Percentiles rank a stretch among this genome's conserved stretches.
These are phyloP conservation scores for Xylaria sp. DNA, from an alignment of 2,329 filamentous ascomycete genomes.

Conservation along the genomic window DNA sequence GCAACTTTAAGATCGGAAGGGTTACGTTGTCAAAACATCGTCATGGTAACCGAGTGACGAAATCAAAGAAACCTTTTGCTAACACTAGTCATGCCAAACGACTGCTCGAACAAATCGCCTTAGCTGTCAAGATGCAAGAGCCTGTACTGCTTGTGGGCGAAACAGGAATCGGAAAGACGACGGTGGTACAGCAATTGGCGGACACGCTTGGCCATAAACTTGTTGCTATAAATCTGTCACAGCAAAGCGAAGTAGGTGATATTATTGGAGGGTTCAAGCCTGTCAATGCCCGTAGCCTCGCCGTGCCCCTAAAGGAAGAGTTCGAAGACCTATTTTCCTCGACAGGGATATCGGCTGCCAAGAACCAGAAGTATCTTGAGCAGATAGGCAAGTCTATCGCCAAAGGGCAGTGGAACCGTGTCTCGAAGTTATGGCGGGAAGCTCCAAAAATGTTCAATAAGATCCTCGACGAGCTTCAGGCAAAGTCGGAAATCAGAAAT, in stretches of 20 bases:
- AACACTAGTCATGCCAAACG: slow-evolving; percentile 86
- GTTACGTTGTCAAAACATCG: slow-evolving; percentile 70
- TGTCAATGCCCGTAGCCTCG: slow-evolving; percentile 86
- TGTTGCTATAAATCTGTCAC: slow-evolving; percentile 93
- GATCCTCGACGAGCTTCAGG: slow-evolving; percentile 67
- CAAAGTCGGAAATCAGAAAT: slow-evolving; percentile 54
- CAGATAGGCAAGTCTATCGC: slow-evolving; percentile 82
- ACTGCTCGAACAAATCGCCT: slow-evolving; percentile 87
- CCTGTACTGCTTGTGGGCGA: slow-evolving; percentile 96
- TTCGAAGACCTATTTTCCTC: slow-evolving; percentile 90
- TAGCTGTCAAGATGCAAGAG: slow-evolving; percentile 84
- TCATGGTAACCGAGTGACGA: slow-evolving; percentile 59
- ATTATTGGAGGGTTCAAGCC: slow-evolving; percentile 96
- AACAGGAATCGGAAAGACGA: slow-evolving; percentile 98
- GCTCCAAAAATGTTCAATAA: slow-evolving; percentile 87
- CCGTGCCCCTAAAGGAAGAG: slow-evolving; percentile 90
- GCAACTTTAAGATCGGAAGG: slow-evolving; percentile 72
- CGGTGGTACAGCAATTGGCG: slow-evolving; percentile 91
- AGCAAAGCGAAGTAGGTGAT: slow-evolving; percentile 98
- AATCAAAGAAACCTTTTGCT: slow-evolving; percentile 78
- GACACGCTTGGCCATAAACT: slow-evolving; percentile 86
- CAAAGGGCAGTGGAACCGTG: slow-evolving; percentile 86
- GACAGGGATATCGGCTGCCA: slow-evolving; percentile 85
- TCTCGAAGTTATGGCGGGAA: slow-evolving; percentile 87
- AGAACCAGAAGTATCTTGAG: slow-evolving; percentile 88